Percentiles rank a stretch among this genome's conserved stretches.
Evolutionary conservation across 257 asterid species (phyloP).

Genomic region (Solanum peruvianum): DNA sequence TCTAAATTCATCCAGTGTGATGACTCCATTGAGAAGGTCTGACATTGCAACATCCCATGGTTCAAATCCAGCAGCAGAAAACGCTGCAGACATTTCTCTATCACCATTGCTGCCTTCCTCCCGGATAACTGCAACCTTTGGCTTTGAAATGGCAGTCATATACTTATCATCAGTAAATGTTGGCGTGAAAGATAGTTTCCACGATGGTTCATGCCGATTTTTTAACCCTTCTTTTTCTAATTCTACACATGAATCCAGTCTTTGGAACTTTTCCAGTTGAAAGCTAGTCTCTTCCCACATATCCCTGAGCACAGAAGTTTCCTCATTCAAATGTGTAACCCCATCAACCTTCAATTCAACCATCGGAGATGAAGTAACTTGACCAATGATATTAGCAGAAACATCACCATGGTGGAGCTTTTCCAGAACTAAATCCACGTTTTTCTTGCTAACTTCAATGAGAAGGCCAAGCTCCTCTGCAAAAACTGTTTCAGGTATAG

Average conservation of each 20-base stretch:
- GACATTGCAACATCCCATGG: slow-evolving; percentile 96
- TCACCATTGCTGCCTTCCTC: slow-evolving; percentile 99
- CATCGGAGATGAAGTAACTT: slow-evolving; percentile 37
- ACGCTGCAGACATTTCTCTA: slow-evolving; percentile 95
- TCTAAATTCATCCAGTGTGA: slow-evolving; percentile 38
- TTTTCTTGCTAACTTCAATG: slow-evolving; percentile 50
- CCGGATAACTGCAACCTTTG: slow-evolving; percentile 78
- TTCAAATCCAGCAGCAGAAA: slow-evolving; percentile 83
- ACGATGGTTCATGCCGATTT: slow-evolving; percentile 54
- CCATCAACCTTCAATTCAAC: slow-evolving; percentile 59
- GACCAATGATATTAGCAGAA: slow-evolving; percentile 50
- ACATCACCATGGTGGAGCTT: slow-evolving; percentile 40
- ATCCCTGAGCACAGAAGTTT: slow-evolving; percentile 55
- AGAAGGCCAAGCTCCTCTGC: slow-evolving; percentile 90
- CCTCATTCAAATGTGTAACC: slow-evolving; percentile 39
- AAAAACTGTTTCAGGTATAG: slow-evolving; percentile 43
- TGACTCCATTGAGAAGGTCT: slow-evolving; percentile 61
- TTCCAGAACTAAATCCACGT: slow-evolving; percentile 23
- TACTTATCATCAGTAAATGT: slow-evolving; percentile 39
- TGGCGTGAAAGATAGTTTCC: slow-evolving; percentile 75
- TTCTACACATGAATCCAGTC: slow-evolving; percentile 72
- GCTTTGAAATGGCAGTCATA: slow-evolving; percentile 41
- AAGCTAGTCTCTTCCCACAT: slow-evolving; percentile 96
- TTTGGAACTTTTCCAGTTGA: slow-evolving; percentile 67
- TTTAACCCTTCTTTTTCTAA: slow-evolving; percentile 70